Percentiles rank a stretch among this genome's conserved stretches.
phyloP scores from a whole-genome alignment of 1,284 basidiomycete genomes.

The Thecaphora thlaspeos region DNA sequence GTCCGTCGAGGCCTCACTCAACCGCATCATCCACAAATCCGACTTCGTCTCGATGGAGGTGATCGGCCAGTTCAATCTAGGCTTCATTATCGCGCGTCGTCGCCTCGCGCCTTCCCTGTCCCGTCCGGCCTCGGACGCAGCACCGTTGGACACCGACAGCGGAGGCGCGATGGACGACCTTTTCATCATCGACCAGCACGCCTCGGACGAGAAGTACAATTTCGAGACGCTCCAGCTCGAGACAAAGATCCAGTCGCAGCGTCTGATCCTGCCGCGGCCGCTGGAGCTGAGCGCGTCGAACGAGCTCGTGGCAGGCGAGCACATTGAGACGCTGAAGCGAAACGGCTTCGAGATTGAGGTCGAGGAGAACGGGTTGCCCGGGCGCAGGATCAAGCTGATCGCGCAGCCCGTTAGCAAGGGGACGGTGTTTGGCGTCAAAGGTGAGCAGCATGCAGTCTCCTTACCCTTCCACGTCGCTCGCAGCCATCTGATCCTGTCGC shows the following conservation, averaged over 20 bases:
- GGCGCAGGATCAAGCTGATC: slow-evolving; percentile 67
- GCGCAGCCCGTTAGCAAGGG: slow-evolving; percentile 89
- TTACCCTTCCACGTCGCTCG: no score
- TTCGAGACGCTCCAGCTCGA: slow-evolving; percentile 89
- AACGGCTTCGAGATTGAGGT: slow-evolving; percentile 81
- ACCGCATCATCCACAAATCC: slow-evolving; percentile 79
- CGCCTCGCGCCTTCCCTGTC: slow-evolving; percentile 35
- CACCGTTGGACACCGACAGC: background rate
- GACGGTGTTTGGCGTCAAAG: slow-evolving; percentile 75
- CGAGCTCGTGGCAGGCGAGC: slow-evolving; percentile 83
- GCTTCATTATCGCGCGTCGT: slow-evolving; percentile 85
- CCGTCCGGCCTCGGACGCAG: background rate
- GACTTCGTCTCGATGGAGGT: slow-evolving; percentile 85
- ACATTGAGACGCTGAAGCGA: slow-evolving; percentile 72
- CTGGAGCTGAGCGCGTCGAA: slow-evolving; percentile 86
- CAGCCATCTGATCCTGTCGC: no score
- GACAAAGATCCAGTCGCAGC: slow-evolving; percentile 83
- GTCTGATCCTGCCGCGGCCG: slow-evolving; percentile 73
- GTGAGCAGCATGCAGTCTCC: no score
- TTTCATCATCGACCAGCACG: slow-evolving; percentile 81
- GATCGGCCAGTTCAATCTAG: slow-evolving; percentile 92
- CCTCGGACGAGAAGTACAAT: slow-evolving; percentile 92
- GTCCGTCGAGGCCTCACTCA: slow-evolving; percentile 71
- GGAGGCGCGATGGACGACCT: slow-evolving; percentile 60
- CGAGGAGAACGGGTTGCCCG: slow-evolving; percentile 63